Base-by-base conservation (phyloP, 371 early-diverging fungal genomes). In the Mortierella sp. region DNA sequence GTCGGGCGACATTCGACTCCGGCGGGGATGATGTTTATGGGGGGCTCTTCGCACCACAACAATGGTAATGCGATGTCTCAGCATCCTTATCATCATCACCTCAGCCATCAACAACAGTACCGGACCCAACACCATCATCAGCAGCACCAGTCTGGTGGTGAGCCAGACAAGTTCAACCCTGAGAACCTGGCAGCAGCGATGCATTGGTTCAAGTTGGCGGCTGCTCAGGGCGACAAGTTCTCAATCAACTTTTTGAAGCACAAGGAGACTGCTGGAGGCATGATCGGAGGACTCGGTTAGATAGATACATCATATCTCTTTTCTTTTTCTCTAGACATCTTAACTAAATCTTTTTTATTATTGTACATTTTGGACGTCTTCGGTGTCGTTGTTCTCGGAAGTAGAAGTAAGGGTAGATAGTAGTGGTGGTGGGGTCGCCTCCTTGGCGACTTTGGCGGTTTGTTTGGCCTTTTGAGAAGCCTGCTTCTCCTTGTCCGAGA, bases 401-500 rank as follows among this genome's bases (percentile, higher is more conserved):
- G 32, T 14, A 16, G 63, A 18, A 58, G 4, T 4, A 14, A 8
- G 12, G 0, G 58, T 29, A 55, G 12, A 8, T 5, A 4, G 41
- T 5, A 4, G 41, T 6, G 38, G 65, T 38, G 7, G 65, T 7
- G 21, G 24, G 10, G 8, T 56, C 10, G 56, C 21, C 6, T 74
- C 54, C 29, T 43, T 56, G 21, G 55, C 1, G 48, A 46, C 8
- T n/a, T 58, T 81, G 2, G 81, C 76, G 3, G 72, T 49, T 16
- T 75, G 73, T 38, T 78, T 84, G 1, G 75, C 43, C 70, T 70
- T 81, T 65, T 82, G 89, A 38, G 85, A 68, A 68, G 85, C 83
- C 74, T 93, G 91, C 74, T 91, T 92, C 81, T 92, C 90, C 68
- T 92, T 92, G 80, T 93, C 93, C 49, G 91, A 91, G 65, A 90